These are phyloP conservation scores for Corylus americana DNA, from an alignment of 306 rosid species.

Conservation along the genomic window DNA sequence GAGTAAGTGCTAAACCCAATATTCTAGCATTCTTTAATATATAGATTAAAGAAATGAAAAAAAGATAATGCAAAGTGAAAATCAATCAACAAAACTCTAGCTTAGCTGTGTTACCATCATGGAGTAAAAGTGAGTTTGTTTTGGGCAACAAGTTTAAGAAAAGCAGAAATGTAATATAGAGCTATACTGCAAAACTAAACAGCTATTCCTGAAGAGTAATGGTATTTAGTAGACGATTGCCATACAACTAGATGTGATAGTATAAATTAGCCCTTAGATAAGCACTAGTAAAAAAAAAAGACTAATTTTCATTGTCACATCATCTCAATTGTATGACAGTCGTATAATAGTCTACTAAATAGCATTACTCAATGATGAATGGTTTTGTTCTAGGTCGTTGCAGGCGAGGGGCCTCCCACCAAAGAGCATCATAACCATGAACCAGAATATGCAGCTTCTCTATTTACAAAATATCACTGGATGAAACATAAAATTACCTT, in stretches of 20 bases:
- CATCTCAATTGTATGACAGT: too few species aligned
- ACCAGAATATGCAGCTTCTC: background rate
- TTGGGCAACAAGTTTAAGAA: slow-evolving; percentile 1
- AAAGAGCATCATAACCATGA: slow-evolving; percentile 19
- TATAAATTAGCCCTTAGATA: too few species aligned
- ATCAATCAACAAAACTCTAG: slow-evolving; percentile 1
- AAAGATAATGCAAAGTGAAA: background rate
- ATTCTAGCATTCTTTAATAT: background rate
- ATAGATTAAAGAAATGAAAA: background rate
- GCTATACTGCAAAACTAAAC: background rate
- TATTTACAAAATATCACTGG: background rate
- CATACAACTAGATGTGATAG: too few species aligned
- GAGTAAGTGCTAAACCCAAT: background rate
- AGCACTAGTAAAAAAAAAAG: too few species aligned
- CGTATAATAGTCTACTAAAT: too few species aligned
- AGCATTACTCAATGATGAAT: background rate
- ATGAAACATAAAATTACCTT: slow-evolving; percentile 52
- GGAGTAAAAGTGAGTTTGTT: background rate
- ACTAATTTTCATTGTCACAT: too few species aligned
- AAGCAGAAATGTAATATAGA: background rate
- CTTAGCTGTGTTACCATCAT: background rate
- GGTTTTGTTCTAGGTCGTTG: background rate
- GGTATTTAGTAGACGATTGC: too few species aligned
- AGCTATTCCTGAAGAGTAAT: background rate
- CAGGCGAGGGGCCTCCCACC: background rate